Base-by-base conservation (phyloP, 202 grass and related monocot species). In the Carex arenaria region DNA sequence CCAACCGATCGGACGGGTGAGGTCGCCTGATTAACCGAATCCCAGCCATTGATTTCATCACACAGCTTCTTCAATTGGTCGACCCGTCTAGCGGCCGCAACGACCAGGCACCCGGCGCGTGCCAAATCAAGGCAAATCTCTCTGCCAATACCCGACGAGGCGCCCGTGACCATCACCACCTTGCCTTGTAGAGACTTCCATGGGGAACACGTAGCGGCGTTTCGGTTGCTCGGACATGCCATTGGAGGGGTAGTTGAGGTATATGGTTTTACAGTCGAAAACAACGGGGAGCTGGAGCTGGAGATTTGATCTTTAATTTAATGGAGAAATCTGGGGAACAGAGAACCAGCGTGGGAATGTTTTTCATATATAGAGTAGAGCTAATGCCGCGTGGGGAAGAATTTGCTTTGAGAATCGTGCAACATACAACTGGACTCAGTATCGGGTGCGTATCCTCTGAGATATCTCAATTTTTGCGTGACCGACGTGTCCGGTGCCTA, bases 121-220 rank as follows among this genome's bases (percentile, higher is more conserved):
- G 78, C 85, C 17, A 86, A 66, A 67, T 75, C 78, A 15, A 86
- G 85, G 51, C 78, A 82, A 20, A 86, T 60, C 5, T 82, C 85
- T 42, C 72, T 80, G 53, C 85, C 85, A 2, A 86, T 81, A n/a
- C 85, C 85, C 0, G 85, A 86, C 4, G 85, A 86, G 52, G 78
- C 85, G 14, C 85, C 85, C 0, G 85, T 86, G 13, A 86, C 85
- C 85, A 86, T 86, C 78, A 86, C 85, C 66, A 86, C 85, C 67
- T 86, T 86, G 28, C 85, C 85, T 64, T 82, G 10, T 14, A 82
- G 20, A 36, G 65, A 72, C 36, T 51, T 81, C 76, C 78, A 72
- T 11, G 82, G 82, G 1, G 82, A n/a, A 10, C 66, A 69, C 40
- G 10, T 72, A 9, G 81, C 1, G 3, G 34, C 1, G 19, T 80